Evolutionary conservation across 345 rosid genomes (phyloP).

Genomic region (Arabidopsis thaliana): TAIR10.1 NC_003076.8:16139501-16140000

Average conservation of each 20-base stretch:
- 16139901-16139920: conserved; percentile 78
- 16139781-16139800: conserved; percentile 27
- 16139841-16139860: not conserved
- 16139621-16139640: conserved; percentile 14
- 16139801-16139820: conserved; percentile 29
- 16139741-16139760: conserved; percentile 8
- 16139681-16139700: conserved; percentile 23
- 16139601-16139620: not conserved
- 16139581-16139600: not conserved
- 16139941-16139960: conserved; percentile 82
- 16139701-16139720: conserved; percentile 18
- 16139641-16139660: conserved; percentile 9
- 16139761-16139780: conserved; percentile 5
- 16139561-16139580: not conserved
- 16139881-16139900: conserved; percentile 82
- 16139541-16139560: not conserved
- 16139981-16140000: conserved; percentile 89
- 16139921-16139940: conserved; percentile 83
- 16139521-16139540: conserved; percentile 1
- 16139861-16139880: conserved; percentile 71
- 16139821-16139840: not conserved
- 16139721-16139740: conserved; percentile 24
- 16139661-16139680: conserved; percentile 10
- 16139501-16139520: not conserved
- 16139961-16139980: conserved; percentile 94